Evolutionary conservation across 202 grass and related monocot genomes (phyloP).

Genomic region (Elaeis oleifera): DNA sequence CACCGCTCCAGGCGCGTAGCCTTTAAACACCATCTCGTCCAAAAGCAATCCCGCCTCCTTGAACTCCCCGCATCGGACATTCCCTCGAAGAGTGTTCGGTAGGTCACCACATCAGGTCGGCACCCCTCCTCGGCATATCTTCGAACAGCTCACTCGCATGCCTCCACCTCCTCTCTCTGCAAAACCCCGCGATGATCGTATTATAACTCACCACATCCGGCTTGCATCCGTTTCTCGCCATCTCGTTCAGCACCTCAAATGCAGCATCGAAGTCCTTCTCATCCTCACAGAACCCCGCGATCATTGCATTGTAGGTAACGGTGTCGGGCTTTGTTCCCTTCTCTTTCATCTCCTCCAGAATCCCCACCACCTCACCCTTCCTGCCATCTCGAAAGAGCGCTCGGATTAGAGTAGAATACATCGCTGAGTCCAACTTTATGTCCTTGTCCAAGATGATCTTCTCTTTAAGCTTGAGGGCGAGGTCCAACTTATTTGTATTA

Average conservation of each 20-base stretch:
- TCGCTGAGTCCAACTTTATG: slow-evolving; percentile 32
- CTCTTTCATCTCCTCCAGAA: slow-evolving; percentile 62
- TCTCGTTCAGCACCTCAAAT: slow-evolving; percentile 51
- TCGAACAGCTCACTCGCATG: slow-evolving; percentile 55
- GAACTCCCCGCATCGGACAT: slow-evolving; percentile 45
- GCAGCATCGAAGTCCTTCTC: slow-evolving; percentile 41
- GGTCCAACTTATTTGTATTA: slow-evolving; percentile 33
- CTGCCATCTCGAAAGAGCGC: slow-evolving; percentile 32
- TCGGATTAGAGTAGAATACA: slow-evolving; percentile 57
- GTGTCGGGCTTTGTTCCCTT: slow-evolving; percentile 30
- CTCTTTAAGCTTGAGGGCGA: slow-evolving; percentile 39
- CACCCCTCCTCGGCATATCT: slow-evolving; percentile 73
- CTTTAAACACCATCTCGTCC: slow-evolving; percentile 67
- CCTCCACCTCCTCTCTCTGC: slow-evolving; percentile 40
- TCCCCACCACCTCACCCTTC: slow-evolving; percentile 46
- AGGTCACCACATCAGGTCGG: slow-evolving; percentile 50
- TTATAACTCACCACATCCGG: slow-evolving; percentile 57
- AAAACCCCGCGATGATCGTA: slow-evolving; percentile 43
- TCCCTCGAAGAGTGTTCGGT: slow-evolving; percentile 54
- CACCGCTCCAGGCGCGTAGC: slow-evolving; percentile 39
- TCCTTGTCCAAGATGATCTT: slow-evolving; percentile 32
- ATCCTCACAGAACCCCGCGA: slow-evolving; percentile 50
- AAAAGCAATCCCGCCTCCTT: slow-evolving; percentile 39
- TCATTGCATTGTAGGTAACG: slow-evolving; percentile 45
- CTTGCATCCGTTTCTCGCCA: slow-evolving; percentile 40